Conservation (phyloP, 192 early-diverging fungal genomes). For the Lobosporangium transversale region DNA sequence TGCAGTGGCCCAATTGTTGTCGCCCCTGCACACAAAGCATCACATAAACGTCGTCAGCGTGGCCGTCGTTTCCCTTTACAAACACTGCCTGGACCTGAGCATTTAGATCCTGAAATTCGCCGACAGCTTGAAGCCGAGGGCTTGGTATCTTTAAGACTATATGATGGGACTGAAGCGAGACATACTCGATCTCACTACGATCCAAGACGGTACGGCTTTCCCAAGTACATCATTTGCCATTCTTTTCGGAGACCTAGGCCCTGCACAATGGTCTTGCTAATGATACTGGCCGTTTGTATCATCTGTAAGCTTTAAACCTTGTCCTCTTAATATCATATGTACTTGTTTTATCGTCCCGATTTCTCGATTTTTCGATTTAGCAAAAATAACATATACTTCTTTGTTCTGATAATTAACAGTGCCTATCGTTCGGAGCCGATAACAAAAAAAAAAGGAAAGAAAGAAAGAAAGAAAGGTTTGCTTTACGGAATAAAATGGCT, state of each 20-base stretch:
- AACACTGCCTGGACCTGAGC: slow-evolving; percentile 35
- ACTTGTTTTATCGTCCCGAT: too few species aligned
- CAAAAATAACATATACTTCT: too few species aligned
- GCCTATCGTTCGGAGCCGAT: too few species aligned
- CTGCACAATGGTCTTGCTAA: slow-evolving; percentile 17
- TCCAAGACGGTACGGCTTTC: slow-evolving; percentile 36
- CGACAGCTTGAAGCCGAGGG: slow-evolving; percentile 30
- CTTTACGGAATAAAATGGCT: too few species aligned
- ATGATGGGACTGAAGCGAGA: slow-evolving; percentile 5
- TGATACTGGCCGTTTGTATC: slow-evolving; percentile 14
- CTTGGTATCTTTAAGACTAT: slow-evolving; percentile 10
- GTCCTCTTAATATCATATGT: too few species aligned
- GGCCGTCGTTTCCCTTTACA: slow-evolving; percentile 20
- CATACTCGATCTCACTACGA: slow-evolving; percentile 22
- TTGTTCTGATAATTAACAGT: too few species aligned
- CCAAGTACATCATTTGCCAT: slow-evolving; percentile 24
- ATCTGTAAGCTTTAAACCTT: slow-evolving; percentile 10
- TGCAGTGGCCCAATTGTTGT: too few species aligned
- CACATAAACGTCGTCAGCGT: neutral
- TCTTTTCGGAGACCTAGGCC: slow-evolving; percentile 19
- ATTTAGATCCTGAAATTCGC: slow-evolving; percentile 20
- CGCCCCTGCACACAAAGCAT: too few species aligned
- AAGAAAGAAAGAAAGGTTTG: too few species aligned
- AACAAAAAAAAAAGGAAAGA: too few species aligned
- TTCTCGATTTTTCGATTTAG: too few species aligned